Percentiles rank a stretch among this genome's conserved stretches.
These are phyloP conservation scores for Aureobasidium sp. DNA, from an alignment of 2,329 filamentous ascomycete species.

Conservation along the genomic window DNA sequence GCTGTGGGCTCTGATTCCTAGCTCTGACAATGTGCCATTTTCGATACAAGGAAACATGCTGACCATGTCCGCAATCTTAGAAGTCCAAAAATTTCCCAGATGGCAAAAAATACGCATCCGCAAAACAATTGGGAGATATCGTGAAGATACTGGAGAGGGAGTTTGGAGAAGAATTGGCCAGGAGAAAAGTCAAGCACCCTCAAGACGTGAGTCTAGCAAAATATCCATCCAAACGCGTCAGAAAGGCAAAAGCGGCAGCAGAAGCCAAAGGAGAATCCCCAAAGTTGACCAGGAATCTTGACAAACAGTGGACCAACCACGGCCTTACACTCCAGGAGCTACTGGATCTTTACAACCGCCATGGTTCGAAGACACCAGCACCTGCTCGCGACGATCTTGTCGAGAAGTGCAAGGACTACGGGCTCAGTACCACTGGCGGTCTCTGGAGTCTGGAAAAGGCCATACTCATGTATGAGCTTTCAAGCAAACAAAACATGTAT, in stretches of 20 bases:
- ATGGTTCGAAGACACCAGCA: background rate
- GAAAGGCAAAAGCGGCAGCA: background rate
- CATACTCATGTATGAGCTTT: background rate
- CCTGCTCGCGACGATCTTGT: background rate
- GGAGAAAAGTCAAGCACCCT: background rate
- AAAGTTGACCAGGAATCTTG: background rate
- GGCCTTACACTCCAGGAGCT: background rate
- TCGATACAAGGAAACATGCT: background rate
- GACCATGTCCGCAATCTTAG: background rate
- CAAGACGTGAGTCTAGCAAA: background rate
- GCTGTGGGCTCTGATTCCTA: background rate
- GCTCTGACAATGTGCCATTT: background rate
- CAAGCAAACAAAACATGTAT: background rate
- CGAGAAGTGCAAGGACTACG: background rate
- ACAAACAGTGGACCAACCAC: background rate
- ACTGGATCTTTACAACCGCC: background rate
- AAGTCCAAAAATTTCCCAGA: background rate
- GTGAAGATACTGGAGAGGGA: background rate
- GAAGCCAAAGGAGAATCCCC: background rate
- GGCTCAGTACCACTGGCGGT: background rate
- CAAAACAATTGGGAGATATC: background rate
- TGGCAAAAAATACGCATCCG: background rate
- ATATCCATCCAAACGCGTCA: background rate
- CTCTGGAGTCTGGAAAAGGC: background rate
- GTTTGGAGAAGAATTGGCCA: background rate